These are phyloP conservation scores for Amoebophrya sp. DNA, from an alignment of 169 alveolate genomes.

Conservation along the genomic window DNA sequence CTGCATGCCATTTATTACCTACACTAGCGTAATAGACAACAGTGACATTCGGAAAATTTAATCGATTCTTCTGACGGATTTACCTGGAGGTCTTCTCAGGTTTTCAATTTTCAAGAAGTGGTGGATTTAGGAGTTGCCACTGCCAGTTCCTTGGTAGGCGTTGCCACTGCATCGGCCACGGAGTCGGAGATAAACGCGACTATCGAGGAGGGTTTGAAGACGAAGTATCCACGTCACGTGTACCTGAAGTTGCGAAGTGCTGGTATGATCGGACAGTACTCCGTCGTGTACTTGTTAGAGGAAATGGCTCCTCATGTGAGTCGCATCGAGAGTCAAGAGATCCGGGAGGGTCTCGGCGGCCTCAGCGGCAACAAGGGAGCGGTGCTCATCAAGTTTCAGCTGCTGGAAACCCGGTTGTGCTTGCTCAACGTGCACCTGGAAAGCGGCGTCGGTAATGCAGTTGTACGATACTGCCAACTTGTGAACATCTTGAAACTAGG, in stretches of 20 bases:
- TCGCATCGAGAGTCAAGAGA: not conserved
- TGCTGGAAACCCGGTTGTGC: not conserved
- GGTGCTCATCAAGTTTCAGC: not conserved
- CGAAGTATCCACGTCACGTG: not conserved
- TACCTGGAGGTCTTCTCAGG: not conserved
- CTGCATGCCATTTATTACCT: not conserved
- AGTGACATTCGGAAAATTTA: not conserved
- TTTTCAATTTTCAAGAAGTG: not conserved
- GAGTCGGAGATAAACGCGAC: not conserved
- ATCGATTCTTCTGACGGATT: too few species aligned
- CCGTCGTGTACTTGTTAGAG: not conserved
- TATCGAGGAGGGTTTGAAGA: not conserved
- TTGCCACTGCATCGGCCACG: not conserved
- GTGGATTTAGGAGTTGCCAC: slow-evolving; percentile 19
- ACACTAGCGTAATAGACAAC: not conserved
- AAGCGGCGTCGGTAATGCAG: not conserved
- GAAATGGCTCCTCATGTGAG: not conserved
- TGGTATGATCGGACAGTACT: not conserved
- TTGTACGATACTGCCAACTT: not conserved
- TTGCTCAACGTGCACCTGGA: slow-evolving; percentile 19
- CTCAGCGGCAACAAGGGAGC: not conserved
- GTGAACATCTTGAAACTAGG: not conserved
- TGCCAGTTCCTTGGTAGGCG: not conserved
- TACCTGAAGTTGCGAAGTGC: not conserved
- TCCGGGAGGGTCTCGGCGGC: not conserved